Conservation (phyloP, 106 monocot species). For the Narthecium ossifragum region DNA sequence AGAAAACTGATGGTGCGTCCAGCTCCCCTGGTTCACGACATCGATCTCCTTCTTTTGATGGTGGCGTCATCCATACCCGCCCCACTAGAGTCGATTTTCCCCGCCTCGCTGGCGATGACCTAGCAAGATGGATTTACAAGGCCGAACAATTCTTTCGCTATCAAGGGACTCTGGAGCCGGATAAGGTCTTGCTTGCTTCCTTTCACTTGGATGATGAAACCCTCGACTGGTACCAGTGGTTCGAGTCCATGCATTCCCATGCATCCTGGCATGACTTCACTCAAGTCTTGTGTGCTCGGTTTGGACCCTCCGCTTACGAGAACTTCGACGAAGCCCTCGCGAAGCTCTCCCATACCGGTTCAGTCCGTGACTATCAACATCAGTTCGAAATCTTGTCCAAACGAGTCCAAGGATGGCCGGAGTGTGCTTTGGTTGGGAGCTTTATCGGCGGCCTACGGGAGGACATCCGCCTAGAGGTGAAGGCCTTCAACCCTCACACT, state of each 20-base stretch:
- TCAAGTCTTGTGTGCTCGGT: neutral
- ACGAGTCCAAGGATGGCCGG: neutral
- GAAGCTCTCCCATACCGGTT: neutral
- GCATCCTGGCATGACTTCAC: neutral
- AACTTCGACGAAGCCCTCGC: neutral
- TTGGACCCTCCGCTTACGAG: neutral
- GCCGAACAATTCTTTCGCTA: neutral
- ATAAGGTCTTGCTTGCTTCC: neutral
- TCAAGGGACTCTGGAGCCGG: neutral
- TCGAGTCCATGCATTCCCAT: neutral
- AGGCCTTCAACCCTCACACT: too few species aligned
- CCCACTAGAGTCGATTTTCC: neutral
- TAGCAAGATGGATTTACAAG: neutral
- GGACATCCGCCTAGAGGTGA: too few species aligned
- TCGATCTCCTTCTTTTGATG: too few species aligned
- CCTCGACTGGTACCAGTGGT: neutral
- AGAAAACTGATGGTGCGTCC: too few species aligned
- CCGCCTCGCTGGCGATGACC: neutral
- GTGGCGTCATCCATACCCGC: too few species aligned
- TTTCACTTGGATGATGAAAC: neutral
- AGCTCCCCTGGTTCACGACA: too few species aligned
- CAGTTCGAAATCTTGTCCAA: neutral
- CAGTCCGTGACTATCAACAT: neutral
- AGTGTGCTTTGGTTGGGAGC: too few species aligned
- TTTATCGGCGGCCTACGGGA: too few species aligned